A percentile compares a stretch with the other conserved stretches of the same genome.
phyloP scores from a whole-genome alignment of 2,329 filamentous ascomycete genomes.

The Talaromyces amestolkiae region DNA sequence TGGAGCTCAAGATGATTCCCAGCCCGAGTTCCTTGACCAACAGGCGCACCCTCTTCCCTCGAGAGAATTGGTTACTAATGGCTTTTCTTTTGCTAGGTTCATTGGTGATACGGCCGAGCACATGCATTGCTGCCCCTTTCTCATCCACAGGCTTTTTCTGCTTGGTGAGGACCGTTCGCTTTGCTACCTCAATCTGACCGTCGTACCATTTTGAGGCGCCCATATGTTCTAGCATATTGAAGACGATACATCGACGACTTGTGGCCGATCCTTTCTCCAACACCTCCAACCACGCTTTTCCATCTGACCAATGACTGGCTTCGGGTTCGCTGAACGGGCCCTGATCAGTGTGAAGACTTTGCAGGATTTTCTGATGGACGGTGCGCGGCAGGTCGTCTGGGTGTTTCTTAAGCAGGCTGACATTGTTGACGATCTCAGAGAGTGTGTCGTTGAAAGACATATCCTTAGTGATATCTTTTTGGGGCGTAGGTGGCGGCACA shows the following conservation, averaged over 20 bases:
- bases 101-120: neutral
- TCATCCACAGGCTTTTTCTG: too few relatives aligned
- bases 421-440: neutral
- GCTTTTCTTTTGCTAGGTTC: neutral
- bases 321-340: neutral
- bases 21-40: slow-evolving; percentile 39
- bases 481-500: neutral
- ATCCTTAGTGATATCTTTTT: neutral
- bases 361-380: neutral
- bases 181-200: too few relatives aligned
- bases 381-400: neutral
- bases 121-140: neutral
- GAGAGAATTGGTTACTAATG: slow-evolving; percentile 5
- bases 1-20: neutral
- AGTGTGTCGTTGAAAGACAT: neutral
- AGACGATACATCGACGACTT: slow-evolving; percentile 9
- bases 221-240: slow-evolving; percentile 21
- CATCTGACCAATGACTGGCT: slow-evolving; percentile 20
- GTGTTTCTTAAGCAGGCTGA: neutral
- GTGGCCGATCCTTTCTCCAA: slow-evolving; percentile 17
- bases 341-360: neutral
- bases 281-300: slow-evolving; percentile 21
- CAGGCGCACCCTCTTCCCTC: slow-evolving; percentile 66
- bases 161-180: too few relatives aligned
- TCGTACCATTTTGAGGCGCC: too few relatives aligned